Percentiles rank a stretch among this genome's conserved stretches.
phyloP scores from a whole-genome alignment of 768 basidiomycete genomes.

The Tricholoma matsutake region DNA sequence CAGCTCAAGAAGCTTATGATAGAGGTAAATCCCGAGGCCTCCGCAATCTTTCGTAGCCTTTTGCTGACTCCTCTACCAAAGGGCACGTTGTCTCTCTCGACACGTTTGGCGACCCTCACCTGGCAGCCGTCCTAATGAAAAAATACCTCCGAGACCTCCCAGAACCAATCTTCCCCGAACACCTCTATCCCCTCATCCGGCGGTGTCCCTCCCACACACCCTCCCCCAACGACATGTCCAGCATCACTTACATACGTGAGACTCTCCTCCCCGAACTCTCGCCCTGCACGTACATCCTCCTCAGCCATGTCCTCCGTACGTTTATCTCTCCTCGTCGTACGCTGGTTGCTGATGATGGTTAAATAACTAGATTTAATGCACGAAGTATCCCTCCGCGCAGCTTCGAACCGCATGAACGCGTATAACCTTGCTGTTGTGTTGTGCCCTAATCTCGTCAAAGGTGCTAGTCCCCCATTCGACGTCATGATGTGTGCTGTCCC shows the following conservation, averaged over 20 bases:
- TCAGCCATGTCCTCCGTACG: slow-evolving; percentile 68
- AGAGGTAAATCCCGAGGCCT: slow-evolving; percentile 45
- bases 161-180: slow-evolving; percentile 73
- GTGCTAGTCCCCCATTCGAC: slow-evolving; percentile 65
- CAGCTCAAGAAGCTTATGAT: slow-evolving; percentile 83
- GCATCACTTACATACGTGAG: slow-evolving; percentile 66
- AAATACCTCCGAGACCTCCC: slow-evolving; percentile 83
- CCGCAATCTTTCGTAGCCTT: neutral
- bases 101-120: slow-evolving; percentile 73
- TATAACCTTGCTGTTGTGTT: slow-evolving; percentile 80
- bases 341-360: slow-evolving; percentile 12
- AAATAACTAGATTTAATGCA: slow-evolving; percentile 63
- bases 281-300: slow-evolving; percentile 68
- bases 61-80: slow-evolving; percentile 21
- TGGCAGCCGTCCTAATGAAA: slow-evolving; percentile 84
- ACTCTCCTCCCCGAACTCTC: slow-evolving; percentile 63
- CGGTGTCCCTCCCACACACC: slow-evolving; percentile 60
- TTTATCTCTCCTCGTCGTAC: slow-evolving; percentile 4
- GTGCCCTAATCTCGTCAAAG: slow-evolving; percentile 74
- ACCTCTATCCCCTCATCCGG: slow-evolving; percentile 58
- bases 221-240: slow-evolving; percentile 53
- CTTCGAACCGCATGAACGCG: slow-evolving; percentile 77
- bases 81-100: slow-evolving; percentile 76
- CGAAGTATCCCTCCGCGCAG: slow-evolving; percentile 67
- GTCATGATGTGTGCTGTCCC: slow-evolving; percentile 71